Evolutionary conservation across 805 yeast species (phyloP).

Genomic region (Candida ficus): DNA sequence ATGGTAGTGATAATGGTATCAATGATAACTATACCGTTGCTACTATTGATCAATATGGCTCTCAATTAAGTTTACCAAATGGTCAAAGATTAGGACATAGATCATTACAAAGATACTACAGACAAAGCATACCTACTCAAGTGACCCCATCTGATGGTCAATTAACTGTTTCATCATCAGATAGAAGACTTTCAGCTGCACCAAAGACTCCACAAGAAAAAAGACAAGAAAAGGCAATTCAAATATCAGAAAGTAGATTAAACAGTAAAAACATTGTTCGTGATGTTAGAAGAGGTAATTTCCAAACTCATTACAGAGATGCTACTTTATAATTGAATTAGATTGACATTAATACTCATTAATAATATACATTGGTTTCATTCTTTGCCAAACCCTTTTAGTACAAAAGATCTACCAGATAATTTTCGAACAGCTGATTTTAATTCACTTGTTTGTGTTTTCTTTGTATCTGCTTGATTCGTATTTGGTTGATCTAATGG

Average conservation of each 20-base stretch:
- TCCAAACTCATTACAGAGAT: conserved; percentile 83
- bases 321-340: conserved; percentile 38
- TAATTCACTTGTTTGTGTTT: conserved; percentile 10
- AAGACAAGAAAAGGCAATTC: conserved; percentile 44
- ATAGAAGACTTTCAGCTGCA: conserved; percentile 53
- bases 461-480: background rate
- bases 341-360: background rate
- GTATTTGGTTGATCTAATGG: conserved; percentile 11
- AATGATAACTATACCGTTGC: conserved; percentile 31
- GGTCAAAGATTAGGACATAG: conserved; percentile 84
- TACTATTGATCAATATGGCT: conserved; percentile 48
- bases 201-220: conserved; percentile 56
- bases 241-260: conserved; percentile 38
- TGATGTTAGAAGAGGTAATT: conserved; percentile 67
- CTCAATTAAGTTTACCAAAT: conserved; percentile 66
- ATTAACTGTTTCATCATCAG: conserved; percentile 72
- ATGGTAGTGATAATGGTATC: conserved; percentile 25
- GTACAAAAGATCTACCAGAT: conserved; percentile 27
- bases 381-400: conserved; percentile 23
- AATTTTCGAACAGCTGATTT: conserved; percentile 25
- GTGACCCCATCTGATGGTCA: conserved; percentile 52
- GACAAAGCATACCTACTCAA: conserved; percentile 52
- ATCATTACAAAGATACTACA: conserved; percentile 61
- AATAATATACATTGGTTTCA: too few relatives aligned
- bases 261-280: conserved; percentile 35